Evolutionary conservation across 805 yeast species (phyloP).

Genomic region (Candida maris): DNA sequence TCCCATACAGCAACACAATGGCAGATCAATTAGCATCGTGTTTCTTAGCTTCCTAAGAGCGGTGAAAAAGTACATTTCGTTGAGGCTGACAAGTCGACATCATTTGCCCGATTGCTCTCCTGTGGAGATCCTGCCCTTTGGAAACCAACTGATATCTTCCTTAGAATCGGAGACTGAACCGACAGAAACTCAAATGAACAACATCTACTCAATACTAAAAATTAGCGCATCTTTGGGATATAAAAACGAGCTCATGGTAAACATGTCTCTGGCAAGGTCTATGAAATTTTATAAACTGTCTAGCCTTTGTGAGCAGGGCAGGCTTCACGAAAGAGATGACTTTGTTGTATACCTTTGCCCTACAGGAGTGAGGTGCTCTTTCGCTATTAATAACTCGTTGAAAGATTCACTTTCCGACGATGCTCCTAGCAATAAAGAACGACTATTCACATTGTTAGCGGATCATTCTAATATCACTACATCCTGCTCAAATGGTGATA

Average conservation of each 20-base stretch:
- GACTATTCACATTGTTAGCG: conserved; percentile 34
- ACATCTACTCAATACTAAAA: conserved; percentile 33
- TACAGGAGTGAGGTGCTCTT: conserved; percentile 49
- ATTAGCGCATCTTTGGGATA: conserved; percentile 47
- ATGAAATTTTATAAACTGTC: conserved; percentile 21
- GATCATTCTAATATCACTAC: conserved; percentile 31
- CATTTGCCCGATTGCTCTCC: conserved; percentile 25
- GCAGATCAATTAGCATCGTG: conserved; percentile 30
- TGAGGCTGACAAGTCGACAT: conserved; percentile 21
- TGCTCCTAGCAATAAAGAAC: conserved; percentile 40
- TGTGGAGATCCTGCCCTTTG: conserved; percentile 44
- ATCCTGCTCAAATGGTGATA: conserved; percentile 1
- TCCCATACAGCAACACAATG: conserved; percentile 8
- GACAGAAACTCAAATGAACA: not conserved
- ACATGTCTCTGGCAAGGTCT: conserved; percentile 25
- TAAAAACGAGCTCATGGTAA: conserved; percentile 41
- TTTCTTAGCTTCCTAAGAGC: conserved; percentile 50
- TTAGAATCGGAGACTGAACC: conserved; percentile 19
- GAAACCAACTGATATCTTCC: conserved; percentile 39
- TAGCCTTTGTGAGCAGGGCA: too few relatives aligned
- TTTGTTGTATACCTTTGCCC: conserved; percentile 51
- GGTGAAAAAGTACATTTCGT: conserved; percentile 38
- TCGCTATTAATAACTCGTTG: conserved; percentile 33
- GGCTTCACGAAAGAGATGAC: conserved; percentile 22
- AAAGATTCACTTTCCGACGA: conserved; percentile 33